phyloP scores from a whole-genome alignment of 2,329 filamentous ascomycete species.

The Alternaria triticimaculans region DNA sequence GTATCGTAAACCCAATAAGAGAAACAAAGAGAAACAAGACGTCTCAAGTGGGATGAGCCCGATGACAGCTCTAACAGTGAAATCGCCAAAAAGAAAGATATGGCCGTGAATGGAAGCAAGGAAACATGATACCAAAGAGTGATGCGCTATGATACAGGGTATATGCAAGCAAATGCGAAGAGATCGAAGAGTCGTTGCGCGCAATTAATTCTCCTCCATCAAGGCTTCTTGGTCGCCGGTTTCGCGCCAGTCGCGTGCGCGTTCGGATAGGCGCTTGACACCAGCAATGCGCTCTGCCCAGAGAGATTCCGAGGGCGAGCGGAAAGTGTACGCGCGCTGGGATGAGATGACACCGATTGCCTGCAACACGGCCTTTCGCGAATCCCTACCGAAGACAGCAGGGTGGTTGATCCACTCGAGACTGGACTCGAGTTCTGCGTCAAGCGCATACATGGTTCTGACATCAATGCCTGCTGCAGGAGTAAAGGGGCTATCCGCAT shows the following conservation, averaged over 20 bases:
- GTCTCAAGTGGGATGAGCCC: conserved; percentile 13
- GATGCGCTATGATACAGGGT: conserved; percentile 30
- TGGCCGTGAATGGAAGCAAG: conserved; percentile 17
- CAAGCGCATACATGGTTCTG: conserved; percentile 81
- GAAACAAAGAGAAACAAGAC: conserved; percentile 10
- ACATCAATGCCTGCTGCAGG: conserved; percentile 80
- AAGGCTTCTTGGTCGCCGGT: conserved; percentile 74
- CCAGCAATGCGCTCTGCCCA: conserved; percentile 86
- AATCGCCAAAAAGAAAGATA: conserved; percentile 21
- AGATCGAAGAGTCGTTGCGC: conserved; percentile 11
- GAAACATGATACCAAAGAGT: conserved; percentile 18
- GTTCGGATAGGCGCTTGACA: conserved; percentile 80
- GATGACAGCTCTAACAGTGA: conserved; percentile 9
- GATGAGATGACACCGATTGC: conserved; percentile 96
- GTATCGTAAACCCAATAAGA: conserved; percentile 27
- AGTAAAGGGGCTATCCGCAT: conserved; percentile 57
- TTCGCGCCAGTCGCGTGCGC: conserved; percentile 91
- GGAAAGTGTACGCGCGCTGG: conserved; percentile 91
- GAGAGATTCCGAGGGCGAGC: conserved; percentile 84
- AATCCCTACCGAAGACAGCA: conserved; percentile 91
- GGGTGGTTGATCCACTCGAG: conserved; percentile 98
- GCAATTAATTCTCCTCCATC: conserved; percentile 57
- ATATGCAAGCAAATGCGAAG: conserved; percentile 20
- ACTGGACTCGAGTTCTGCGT: conserved; percentile 86
- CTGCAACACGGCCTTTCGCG: conserved; percentile 92